A percentile compares a stretch with the other conserved stretches of the same genome.
These are phyloP conservation scores for Pelargonium australe DNA, from an alignment of 441 rosid species.

Conservation along the genomic window DNA sequence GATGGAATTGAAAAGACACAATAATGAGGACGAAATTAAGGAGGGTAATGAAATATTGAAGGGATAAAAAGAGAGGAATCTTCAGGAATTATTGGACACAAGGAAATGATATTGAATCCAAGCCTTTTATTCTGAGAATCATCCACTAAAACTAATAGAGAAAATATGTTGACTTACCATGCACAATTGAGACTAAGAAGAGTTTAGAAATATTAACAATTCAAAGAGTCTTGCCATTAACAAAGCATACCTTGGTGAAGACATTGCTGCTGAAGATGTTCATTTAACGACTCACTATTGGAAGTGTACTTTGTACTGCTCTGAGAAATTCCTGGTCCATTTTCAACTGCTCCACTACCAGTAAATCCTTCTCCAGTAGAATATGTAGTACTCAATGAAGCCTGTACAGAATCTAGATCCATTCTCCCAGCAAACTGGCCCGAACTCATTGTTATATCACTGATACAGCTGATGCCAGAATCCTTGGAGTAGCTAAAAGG, in stretches of 20 bases:
- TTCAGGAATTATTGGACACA: neutral
- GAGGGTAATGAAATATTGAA: neutral
- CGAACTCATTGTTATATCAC: neutral
- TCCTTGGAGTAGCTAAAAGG: slow-evolving; percentile 13
- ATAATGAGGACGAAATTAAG: neutral
- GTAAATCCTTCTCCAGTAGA: slow-evolving; percentile 21
- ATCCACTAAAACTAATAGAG: neutral
- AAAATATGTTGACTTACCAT: neutral
- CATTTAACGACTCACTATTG: slow-evolving; percentile 17
- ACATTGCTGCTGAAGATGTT: slow-evolving; percentile 15
- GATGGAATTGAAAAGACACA: slow-evolving; percentile 8
- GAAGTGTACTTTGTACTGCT: slow-evolving; percentile 10
- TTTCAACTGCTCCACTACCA: slow-evolving; percentile 23
- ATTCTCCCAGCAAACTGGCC: slow-evolving; percentile 16
- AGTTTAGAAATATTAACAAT: neutral
- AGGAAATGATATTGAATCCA: neutral
- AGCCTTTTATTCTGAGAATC: slow-evolving; percentile 2
- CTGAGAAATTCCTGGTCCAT: slow-evolving; percentile 17
- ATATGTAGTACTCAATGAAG: slow-evolving; percentile 20
- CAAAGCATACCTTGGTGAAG: slow-evolving; percentile 18
- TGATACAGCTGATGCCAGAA: slow-evolving; percentile 4
- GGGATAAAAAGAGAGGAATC: neutral
- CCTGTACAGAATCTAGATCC: slow-evolving; percentile 22
- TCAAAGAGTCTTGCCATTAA: neutral
- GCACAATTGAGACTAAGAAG: neutral